Evolutionary conservation across 129 eudicot genomes (phyloP), one percentile per base, ranked within the genome.

Genomic region (Artemisia argyi): DNA sequence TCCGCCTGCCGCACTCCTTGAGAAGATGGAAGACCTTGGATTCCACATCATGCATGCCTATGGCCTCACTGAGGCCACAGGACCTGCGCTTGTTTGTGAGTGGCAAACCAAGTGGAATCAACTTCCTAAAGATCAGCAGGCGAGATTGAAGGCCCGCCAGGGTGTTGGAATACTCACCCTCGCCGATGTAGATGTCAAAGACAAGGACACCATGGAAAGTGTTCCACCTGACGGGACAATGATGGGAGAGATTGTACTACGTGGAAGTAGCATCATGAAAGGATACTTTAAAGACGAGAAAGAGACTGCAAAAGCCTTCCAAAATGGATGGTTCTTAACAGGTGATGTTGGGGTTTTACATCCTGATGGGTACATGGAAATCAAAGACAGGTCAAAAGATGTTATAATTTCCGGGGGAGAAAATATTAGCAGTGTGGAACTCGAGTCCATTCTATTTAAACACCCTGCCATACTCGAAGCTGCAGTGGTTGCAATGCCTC

Each of bases 41-140:
- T 50, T 50, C 55, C 55, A 50, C n/a, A 50, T 50, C 13, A 50
- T 50, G 55, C 55, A 50, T 50, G 55, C 55, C 55, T 50, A 50
- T 50, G 55, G 55, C 55, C 55, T 50, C 16, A 50, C 55, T 50
- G 55, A 50, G 55, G 55, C 55, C 55, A 50, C 55, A 2, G 55
- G 55, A 50, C 55, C 55, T 50, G 55, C 55, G 5, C n/a, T 50
- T 30, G 35, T 30, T 30, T 30, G 35, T 6, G 35, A 30, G 35
- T 30, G 35, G 35, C 35, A 30, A 30, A 11, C 55, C 3, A 50
- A 50, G n/a, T 50, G 55, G 55, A 50, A 50, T 50, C 55, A 50
- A 50, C 55, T 50, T 11, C 55, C 55, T 50, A 50, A 15, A 12
- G 55, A 50, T 50, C 55, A 50, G 13, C 55, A 50, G 35, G 35